Evolutionary conservation across 75 land plant genomes (phyloP), one percentile per base, ranked within the genome.

Genomic region (Selaginella tamariscina): DNA sequence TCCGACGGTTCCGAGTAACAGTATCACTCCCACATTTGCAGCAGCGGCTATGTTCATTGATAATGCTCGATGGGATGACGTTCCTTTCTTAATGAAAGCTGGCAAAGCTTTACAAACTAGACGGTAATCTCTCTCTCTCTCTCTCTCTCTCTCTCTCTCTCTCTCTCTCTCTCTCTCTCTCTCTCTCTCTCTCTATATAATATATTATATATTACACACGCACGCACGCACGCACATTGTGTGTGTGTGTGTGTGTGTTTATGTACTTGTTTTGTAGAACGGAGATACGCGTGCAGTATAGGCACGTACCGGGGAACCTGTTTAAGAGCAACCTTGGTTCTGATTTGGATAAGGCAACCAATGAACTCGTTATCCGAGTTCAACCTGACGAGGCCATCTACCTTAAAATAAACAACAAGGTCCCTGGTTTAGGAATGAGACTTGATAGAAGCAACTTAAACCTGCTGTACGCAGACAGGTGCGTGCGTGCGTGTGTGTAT

Each of bases 21-120:
- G 97, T 67, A 73, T 88, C 2, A 92, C 97, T 11, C 97, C 97
- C 54, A 92, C 97, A 29, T 92, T 89, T 83, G 97, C 97, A 54
- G 97, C 97, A 28, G 97, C 97, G 44, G 94, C 94, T 21, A 75
- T 92, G 18, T 92, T 92, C 71, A 92, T 92, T 68, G 86, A 92
- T 56, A 89, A 92, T 81, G 89, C 97, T 11, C 82, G 97, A 73
- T 92, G 97, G 97, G 97, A 92, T 81, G 97, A 94, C 8, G 97
- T 92, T 24, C 97, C 97, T 27, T 88, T 92, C 69, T 84, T 92
- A 24, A 92, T 92, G 97, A 92, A 88, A 78, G 97, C 97, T 56
- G 97, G 97, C 26, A 92, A 92, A 71, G 97, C 97, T 49, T 74
- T 92, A 55, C 87, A 86, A 57, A 84, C 32, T 24, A 84, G 76